Evolutionary conservation across 176 grass and related monocot species (phyloP), one percentile per base, ranked within the genome.

Genomic region (Paspalum notatum): DNA sequence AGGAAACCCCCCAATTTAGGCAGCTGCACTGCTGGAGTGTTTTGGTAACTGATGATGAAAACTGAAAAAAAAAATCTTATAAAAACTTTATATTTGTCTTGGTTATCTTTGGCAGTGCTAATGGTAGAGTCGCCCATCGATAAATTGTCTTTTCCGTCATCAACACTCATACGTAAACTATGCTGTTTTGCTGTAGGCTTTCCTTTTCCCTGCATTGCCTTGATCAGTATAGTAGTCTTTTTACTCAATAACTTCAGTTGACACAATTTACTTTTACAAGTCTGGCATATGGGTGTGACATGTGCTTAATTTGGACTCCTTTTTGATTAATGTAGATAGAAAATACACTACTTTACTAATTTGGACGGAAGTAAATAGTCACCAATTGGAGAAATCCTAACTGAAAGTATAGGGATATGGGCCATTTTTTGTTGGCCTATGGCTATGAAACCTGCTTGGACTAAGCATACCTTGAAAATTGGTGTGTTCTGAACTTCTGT

Each of bases 301-400:
- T 86, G 11, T 21, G 50, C 70, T 74, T 81, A 27, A 27, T 61
- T 53, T 46, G 54, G 47, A 4, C 16, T 46, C 60, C 57, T 22
- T 68, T 59, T 20, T 64, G 37, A 7, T 84, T 80, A 45, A 74
- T 51, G 60, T 74, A 72, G 72, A 55, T 72, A 57, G 57, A 47
- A 12, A 66, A 11, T 43, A 15, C 12, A 21, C 5, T 17, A 37
- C 26, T 6, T 58, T 67, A 12, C 42, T 70, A 62, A 38, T 82
- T 76, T 86, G 51, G 76, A 49, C 50, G 52, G 76, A 49, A 59
- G 52, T 60, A 76, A 26, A 75, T 62, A 61, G 61, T 9, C 54
- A 86, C 25, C 8, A 24, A 18, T 21, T 74, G 32, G 16, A 12
- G 50, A 37, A 27, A 13, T 68, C 24, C 52, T 80, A 80, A 68